Conservation (phyloP, 2,329 filamentous ascomycete species). For the Exophiala phaeomuriformis region DNA sequence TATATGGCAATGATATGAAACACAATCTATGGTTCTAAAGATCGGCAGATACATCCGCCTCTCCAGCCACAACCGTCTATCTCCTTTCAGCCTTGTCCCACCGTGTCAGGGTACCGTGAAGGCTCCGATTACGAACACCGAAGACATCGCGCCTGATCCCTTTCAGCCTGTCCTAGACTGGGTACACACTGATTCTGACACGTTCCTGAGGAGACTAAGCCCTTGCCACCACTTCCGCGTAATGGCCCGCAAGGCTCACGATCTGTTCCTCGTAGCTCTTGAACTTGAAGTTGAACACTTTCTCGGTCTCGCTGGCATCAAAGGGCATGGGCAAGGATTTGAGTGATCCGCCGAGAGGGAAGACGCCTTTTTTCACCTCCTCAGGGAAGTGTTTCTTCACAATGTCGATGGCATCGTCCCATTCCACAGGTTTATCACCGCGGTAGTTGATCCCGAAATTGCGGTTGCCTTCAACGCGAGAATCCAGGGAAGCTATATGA, state of each 20-base stretch:
- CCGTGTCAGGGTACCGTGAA: neutral
- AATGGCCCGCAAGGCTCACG: conserved; percentile 15
- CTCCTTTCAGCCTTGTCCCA: neutral
- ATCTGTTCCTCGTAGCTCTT: conserved; percentile 34
- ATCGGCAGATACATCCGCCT: neutral
- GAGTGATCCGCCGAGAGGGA: conserved; percentile 49
- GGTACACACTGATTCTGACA: too few species aligned
- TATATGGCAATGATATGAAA: too few species aligned
- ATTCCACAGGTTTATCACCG: conserved; percentile 21
- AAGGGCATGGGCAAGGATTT: conserved; percentile 47
- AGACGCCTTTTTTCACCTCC: conserved; percentile 32
- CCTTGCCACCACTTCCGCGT: conserved; percentile 10
- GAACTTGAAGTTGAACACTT: conserved; percentile 39
- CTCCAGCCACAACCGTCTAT: neutral
- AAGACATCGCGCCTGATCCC: neutral
- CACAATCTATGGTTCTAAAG: neutral
- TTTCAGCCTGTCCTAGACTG: too few species aligned
- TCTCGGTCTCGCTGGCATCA: conserved; percentile 35
- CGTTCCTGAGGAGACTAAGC: neutral
- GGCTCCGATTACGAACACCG: too few species aligned
- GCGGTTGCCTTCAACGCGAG: conserved; percentile 13
- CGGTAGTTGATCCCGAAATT: conserved; percentile 20
- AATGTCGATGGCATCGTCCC: conserved; percentile 38
- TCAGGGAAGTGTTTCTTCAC: conserved; percentile 39
- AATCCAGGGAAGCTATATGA: conserved; percentile 29